Percentiles rank a stretch among this genome's conserved stretches.
These are phyloP conservation scores for Collybia nuda DNA, from an alignment of 768 basidiomycete species.

Conservation along the genomic window DNA sequence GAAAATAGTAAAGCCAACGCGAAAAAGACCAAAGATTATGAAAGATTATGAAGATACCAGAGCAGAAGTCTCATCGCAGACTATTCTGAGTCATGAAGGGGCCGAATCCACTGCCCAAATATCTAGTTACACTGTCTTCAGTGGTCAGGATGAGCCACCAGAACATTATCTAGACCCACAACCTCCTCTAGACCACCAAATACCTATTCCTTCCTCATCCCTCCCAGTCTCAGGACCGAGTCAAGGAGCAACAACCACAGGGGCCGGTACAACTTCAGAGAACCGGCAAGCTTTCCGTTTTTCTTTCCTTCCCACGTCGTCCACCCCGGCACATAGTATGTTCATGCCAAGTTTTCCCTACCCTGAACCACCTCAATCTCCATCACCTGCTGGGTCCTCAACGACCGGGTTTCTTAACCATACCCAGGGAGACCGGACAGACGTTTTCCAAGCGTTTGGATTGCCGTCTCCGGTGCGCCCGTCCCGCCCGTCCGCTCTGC, in stretches of 20 bases:
- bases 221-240: conserved; percentile 29
- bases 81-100: too few species aligned
- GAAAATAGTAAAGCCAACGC: conserved; percentile 40
- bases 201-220: conserved; percentile 51
- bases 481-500: conserved; percentile 36
- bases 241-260: conserved; percentile 30
- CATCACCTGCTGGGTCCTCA: conserved; percentile 45
- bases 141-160: conserved; percentile 34
- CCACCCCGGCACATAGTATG: conserved; percentile 48
- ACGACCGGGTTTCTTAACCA: conserved; percentile 20
- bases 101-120: conserved; percentile 17
- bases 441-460: conserved; percentile 47
- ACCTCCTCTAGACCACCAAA: conserved; percentile 49
- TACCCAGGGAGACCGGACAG: conserved; percentile 35
- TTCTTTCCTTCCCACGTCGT: conserved; percentile 48
- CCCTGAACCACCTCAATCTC: conserved; percentile 59
- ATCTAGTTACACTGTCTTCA: conserved; percentile 51
- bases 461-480: conserved; percentile 40
- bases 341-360: conserved; percentile 47
- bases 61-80: not conserved
- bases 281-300: conserved; percentile 57
- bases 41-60: conserved; percentile 11
- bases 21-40: conserved; percentile 51
- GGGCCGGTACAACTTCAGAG: conserved; percentile 49
- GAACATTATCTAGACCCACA: conserved; percentile 40